Conservation (phyloP, 2,329 filamentous ascomycete genomes). For the Pestalotiopsis sp. region DNA sequence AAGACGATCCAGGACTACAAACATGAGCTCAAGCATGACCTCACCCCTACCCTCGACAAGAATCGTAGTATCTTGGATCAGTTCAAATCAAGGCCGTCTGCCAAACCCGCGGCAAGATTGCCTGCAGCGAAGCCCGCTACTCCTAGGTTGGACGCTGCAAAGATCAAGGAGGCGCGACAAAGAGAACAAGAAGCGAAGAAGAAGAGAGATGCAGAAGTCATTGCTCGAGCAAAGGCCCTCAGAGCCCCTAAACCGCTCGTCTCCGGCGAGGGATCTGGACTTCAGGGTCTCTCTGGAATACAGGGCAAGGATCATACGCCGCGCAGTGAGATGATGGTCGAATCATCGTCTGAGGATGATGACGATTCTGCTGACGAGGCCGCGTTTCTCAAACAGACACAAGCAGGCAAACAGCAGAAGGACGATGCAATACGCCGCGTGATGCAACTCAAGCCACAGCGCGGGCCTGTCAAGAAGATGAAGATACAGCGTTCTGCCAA, state of each 20-base stretch:
- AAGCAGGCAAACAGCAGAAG: slow-evolving; percentile 48
- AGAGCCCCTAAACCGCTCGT: slow-evolving; percentile 55
- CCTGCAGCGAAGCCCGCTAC: slow-evolving; percentile 10
- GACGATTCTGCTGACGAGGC: slow-evolving; percentile 65
- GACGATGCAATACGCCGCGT: slow-evolving; percentile 49
- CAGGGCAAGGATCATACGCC: slow-evolving; percentile 77
- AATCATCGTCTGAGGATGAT: slow-evolving; percentile 75
- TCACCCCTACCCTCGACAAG: slow-evolving; percentile 48
- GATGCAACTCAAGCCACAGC: slow-evolving; percentile 54
- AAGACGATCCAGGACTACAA: slow-evolving; percentile 49
- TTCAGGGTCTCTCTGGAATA: slow-evolving; percentile 69
- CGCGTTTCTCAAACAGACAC: slow-evolving; percentile 49
- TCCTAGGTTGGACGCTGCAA: slow-evolving; percentile 32
- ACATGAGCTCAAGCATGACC: slow-evolving; percentile 45
- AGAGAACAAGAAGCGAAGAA: slow-evolving; percentile 75
- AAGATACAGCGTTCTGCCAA: slow-evolving; percentile 81
- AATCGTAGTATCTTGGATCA: slow-evolving; percentile 45
- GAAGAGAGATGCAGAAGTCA: slow-evolving; percentile 69
- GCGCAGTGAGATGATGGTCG: slow-evolving; percentile 89
- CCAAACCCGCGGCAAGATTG: slow-evolving; percentile 12
- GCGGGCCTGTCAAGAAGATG: slow-evolving; percentile 80
- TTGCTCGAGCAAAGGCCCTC: slow-evolving; percentile 69
- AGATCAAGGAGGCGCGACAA: slow-evolving; percentile 74
- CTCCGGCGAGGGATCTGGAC: slow-evolving; percentile 77
- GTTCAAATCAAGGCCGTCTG: slow-evolving; percentile 39